Evolutionary conservation across 2,329 filamentous ascomycete species (phyloP).

Genomic region (Pestalotiopsis sp.): DNA sequence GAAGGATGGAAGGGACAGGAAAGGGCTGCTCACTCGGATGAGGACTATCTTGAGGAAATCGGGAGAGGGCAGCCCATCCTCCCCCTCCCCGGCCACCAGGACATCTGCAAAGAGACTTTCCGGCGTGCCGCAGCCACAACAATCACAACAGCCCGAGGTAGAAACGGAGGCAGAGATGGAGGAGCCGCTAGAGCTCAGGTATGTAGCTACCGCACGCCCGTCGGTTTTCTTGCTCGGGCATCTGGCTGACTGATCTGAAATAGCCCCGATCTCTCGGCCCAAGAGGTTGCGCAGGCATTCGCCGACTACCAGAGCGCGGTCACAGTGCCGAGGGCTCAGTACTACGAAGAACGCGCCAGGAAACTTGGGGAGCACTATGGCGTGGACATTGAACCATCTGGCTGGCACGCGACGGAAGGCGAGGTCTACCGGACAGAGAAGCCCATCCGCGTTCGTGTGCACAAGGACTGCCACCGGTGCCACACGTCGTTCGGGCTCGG

Average conservation of each 20-base stretch:
- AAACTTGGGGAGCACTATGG: slow-evolving; percentile 56
- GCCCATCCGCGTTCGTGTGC: slow-evolving; percentile 75
- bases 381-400: slow-evolving; percentile 53
- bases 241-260: neutral
- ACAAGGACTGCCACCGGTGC: slow-evolving; percentile 80
- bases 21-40: slow-evolving; percentile 40
- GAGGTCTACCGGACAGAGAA: slow-evolving; percentile 68
- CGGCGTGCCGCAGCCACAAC: neutral
- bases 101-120: slow-evolving; percentile 1
- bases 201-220: neutral
- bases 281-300: neutral
- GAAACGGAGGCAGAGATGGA: neutral
- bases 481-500: slow-evolving; percentile 70
- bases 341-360: slow-evolving; percentile 58
- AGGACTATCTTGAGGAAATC: slow-evolving; percentile 50
- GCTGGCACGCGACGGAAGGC: slow-evolving; percentile 53
- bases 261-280: neutral
- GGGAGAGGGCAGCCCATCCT: slow-evolving; percentile 21
- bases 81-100: slow-evolving; percentile 15
- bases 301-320: slow-evolving; percentile 28
- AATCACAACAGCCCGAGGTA: neutral
- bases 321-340: slow-evolving; percentile 47
- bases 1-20: slow-evolving; percentile 38
- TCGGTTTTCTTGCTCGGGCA: neutral
- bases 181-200: neutral